Conservation (phyloP, 805 yeast species). For the Kodamaea sagamina region DNA sequence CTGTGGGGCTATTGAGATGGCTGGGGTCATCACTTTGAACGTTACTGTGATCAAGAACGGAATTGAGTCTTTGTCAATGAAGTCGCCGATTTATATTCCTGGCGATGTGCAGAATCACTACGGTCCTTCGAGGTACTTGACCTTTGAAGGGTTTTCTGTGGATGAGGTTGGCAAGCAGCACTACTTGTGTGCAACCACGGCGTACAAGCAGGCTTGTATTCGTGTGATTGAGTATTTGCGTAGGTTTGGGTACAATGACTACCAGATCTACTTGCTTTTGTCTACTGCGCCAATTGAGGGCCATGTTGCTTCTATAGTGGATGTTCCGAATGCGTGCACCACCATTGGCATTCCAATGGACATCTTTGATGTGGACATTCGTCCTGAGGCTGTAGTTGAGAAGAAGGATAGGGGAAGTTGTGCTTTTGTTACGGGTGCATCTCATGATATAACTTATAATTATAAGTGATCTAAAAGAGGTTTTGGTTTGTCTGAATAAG, state of each 20-base stretch:
- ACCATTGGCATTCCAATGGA: conserved; percentile 54
- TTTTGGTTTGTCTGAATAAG: no score
- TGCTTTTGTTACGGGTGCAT: conserved; percentile 32
- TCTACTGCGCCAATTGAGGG: conserved; percentile 54
- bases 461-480: no score
- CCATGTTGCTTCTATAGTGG: conserved; percentile 54
- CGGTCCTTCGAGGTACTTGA: conserved; percentile 50
- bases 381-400: conserved; percentile 36
- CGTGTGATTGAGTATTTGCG: conserved; percentile 52
- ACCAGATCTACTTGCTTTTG: conserved; percentile 48
- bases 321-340: conserved; percentile 54
- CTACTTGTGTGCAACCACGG: conserved; percentile 50
- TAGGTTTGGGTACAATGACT: conserved; percentile 52
- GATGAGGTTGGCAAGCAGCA: conserved; percentile 50
- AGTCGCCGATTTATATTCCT: conserved; percentile 49
- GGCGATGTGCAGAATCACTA: conserved; percentile 51
- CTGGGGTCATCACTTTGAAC: conserved; percentile 48
- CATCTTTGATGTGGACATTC: conserved; percentile 50
- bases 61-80: conserved; percentile 40
- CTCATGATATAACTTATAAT: conserved; percentile 17
- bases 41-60: conserved; percentile 46
- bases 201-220: conserved; percentile 52
- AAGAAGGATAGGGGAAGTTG: conserved; percentile 39
- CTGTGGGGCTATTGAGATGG: conserved; percentile 58
- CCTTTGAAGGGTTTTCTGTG: conserved; percentile 56